phyloP scores from a whole-genome alignment of 2,329 filamentous ascomycete species.

The Sporothrix pseudoabietina region DNA sequence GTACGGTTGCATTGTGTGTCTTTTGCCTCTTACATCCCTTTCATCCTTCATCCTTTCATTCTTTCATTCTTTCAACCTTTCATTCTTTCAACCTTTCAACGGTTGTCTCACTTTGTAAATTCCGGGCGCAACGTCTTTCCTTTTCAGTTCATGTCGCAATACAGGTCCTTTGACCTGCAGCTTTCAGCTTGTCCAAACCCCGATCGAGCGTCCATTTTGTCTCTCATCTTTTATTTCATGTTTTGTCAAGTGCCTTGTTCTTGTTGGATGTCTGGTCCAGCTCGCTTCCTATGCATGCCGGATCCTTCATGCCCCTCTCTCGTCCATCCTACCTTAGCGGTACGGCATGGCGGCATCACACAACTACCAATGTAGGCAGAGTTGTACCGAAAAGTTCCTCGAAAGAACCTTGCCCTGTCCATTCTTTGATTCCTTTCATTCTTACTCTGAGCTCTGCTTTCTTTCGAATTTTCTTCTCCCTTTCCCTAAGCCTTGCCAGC shows the following conservation, averaged over 20 bases:
- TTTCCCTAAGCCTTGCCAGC: neutral
- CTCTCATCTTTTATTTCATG: neutral
- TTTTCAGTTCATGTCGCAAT: neutral
- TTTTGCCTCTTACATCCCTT: neutral
- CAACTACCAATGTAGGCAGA: neutral
- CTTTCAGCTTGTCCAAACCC: neutral
- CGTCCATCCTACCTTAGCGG: neutral
- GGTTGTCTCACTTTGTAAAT: neutral
- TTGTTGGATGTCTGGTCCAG: neutral
- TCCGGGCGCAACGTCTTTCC: neutral
- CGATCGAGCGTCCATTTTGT: neutral
- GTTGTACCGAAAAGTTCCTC: neutral
- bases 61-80: no score
- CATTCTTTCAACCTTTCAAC: neutral
- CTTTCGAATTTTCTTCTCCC: neutral
- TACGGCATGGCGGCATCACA: neutral
- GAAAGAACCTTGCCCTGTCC: neutral
- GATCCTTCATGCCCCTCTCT: neutral
- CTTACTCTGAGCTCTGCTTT: neutral
- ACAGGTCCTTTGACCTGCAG: neutral
- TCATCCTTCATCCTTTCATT: neutral
- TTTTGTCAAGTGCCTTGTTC: neutral
- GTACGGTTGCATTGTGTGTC: neutral
- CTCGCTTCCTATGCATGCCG: neutral
- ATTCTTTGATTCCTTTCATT: neutral